Evolutionary conservation across 2,329 filamentous ascomycete species (phyloP).

Genomic region (Aureobasidium sp.): DNA sequence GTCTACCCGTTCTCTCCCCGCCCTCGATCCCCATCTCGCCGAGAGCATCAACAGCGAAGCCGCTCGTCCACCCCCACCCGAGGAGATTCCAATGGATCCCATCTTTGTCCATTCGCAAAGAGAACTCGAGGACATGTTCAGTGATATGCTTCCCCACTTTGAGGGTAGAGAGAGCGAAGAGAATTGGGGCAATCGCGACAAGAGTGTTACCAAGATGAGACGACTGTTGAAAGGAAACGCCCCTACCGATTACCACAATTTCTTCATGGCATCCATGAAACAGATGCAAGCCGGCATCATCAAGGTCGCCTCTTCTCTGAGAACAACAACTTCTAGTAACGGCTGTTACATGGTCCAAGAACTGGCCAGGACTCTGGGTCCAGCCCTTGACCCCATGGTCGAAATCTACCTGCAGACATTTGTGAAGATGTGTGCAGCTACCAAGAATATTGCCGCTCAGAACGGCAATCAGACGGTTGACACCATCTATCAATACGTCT

Average conservation of each 20-base stretch:
- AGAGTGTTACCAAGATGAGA: slow-evolving; percentile 68
- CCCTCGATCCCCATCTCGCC: slow-evolving; percentile 36
- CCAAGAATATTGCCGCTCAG: slow-evolving; percentile 88
- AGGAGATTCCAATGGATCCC: slow-evolving; percentile 66
- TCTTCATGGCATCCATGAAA: slow-evolving; percentile 65
- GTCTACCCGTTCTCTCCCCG: slow-evolving; percentile 38
- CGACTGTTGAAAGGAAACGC: slow-evolving; percentile 78
- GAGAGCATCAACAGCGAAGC: slow-evolving; percentile 43
- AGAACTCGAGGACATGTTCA: slow-evolving; percentile 82
- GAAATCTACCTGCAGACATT: slow-evolving; percentile 84
- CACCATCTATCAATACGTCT: slow-evolving; percentile 67
- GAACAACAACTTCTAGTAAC: slow-evolving; percentile 85
- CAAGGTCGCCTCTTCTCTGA: slow-evolving; percentile 73
- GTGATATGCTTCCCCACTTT: slow-evolving; percentile 72
- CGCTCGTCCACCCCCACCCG: slow-evolving; percentile 52
- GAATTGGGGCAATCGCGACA: slow-evolving; percentile 85
- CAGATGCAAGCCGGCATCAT: slow-evolving; percentile 77
- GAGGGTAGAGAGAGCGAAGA: slow-evolving; percentile 84
- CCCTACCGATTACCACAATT: slow-evolving; percentile 64
- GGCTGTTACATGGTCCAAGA: slow-evolving; percentile 81
- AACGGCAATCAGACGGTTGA: slow-evolving; percentile 77
- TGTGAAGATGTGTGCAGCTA: slow-evolving; percentile 80
- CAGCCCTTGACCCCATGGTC: slow-evolving; percentile 77
- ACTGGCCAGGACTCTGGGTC: slow-evolving; percentile 66
- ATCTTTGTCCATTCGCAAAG: slow-evolving; percentile 75